These are phyloP conservation scores for Daldinia vernicosa DNA, from an alignment of 495 filamentous ascomycete species.

Conservation along the genomic window DNA sequence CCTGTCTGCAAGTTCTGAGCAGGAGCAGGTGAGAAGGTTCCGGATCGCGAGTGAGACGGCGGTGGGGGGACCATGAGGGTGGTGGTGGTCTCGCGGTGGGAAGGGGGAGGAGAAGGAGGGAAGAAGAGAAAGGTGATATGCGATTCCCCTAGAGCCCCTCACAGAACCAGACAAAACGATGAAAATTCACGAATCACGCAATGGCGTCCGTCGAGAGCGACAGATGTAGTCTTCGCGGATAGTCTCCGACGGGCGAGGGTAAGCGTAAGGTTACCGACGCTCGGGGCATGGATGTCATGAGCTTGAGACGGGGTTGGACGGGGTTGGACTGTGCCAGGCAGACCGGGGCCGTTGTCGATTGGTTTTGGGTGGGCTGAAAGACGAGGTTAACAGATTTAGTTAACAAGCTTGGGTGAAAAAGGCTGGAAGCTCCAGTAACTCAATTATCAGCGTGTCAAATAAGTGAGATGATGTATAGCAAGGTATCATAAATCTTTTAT, in stretches of 20 bases:
- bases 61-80: slow-evolving; percentile 52
- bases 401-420: slow-evolving; percentile 9
- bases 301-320: slow-evolving; percentile 26
- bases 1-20: slow-evolving; percentile 59
- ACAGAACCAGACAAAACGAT: slow-evolving; percentile 25
- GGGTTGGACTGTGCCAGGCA: slow-evolving; percentile 2
- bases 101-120: slow-evolving; percentile 31
- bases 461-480: not conserved
- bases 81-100: slow-evolving; percentile 44
- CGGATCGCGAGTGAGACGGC: slow-evolving; percentile 53
- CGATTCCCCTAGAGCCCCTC: slow-evolving; percentile 46
- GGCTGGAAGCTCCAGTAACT: slow-evolving; percentile 4
- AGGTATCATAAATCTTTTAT: slow-evolving; percentile 3
- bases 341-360: slow-evolving; percentile 10
- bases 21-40: slow-evolving; percentile 65
- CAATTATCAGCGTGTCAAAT: not conserved
- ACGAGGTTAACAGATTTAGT: slow-evolving; percentile 5
- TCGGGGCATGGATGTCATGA: slow-evolving; percentile 43
- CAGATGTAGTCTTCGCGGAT: slow-evolving; percentile 18
- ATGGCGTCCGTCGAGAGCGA: slow-evolving; percentile 26
- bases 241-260: slow-evolving; percentile 8
- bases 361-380: slow-evolving; percentile 9
- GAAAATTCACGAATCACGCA: slow-evolving; percentile 29
- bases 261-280: slow-evolving; percentile 30
- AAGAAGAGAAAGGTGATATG: slow-evolving; percentile 37